phyloP scores from a whole-genome alignment of 208 protist species.

The Trypanosomatidae sp. region DNA sequence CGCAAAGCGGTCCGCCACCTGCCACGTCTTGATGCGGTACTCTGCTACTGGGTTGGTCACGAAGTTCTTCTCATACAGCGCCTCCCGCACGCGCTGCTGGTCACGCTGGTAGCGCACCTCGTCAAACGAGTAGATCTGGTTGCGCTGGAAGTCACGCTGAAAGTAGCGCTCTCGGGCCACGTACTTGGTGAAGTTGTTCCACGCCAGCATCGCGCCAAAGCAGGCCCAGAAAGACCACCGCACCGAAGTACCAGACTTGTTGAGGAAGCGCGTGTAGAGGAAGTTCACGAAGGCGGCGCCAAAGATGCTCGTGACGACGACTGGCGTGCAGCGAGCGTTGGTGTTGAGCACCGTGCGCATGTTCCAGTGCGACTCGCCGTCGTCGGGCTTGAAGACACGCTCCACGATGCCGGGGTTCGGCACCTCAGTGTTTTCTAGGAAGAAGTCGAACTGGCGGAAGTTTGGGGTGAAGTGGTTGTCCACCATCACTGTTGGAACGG shows the following conservation, averaged over 20 bases:
- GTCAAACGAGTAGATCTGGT: conserved; percentile 84
- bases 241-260: conserved; percentile 64
- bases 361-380: conserved; percentile 77
- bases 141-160: conserved; percentile 86
- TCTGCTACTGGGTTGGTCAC: conserved; percentile 83
- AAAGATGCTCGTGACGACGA: conserved; percentile 69
- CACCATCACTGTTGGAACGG: conserved; percentile 58
- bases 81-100: conserved; percentile 81
- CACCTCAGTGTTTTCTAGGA: conserved; percentile 68
- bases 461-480: conserved; percentile 83
- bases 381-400: conserved; percentile 71
- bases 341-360: conserved; percentile 59
- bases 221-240: conserved; percentile 84
- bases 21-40: conserved; percentile 89
- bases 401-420: conserved; percentile 63
- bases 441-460: conserved; percentile 90
- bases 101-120: conserved; percentile 84
- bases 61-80: conserved; percentile 86
- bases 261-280: conserved; percentile 77
- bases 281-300: conserved; percentile 76
- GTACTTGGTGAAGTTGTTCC: conserved; percentile 89
- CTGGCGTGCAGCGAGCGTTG: conserved; percentile 76
- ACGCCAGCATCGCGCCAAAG: conserved; percentile 65
- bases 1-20: conserved; percentile 83
- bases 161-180: conserved; percentile 82